Evolutionary conservation across 2,329 filamentous ascomycete species (phyloP).

Genomic region (Aureobasidium sp.): DNA sequence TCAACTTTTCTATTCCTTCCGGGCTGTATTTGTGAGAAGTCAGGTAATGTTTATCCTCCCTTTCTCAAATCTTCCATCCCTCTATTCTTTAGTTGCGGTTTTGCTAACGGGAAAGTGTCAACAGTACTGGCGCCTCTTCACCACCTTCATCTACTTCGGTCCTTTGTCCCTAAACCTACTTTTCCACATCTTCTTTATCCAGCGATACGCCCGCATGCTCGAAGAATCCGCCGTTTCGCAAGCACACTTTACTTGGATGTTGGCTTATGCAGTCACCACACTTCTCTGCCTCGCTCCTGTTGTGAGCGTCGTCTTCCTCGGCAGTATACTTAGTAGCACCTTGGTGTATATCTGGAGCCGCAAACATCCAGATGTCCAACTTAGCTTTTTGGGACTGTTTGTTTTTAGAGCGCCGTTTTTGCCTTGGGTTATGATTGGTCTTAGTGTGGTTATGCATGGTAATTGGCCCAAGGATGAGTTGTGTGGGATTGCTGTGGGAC

Average conservation of each 20-base stretch:
- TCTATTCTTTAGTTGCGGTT: not conserved
- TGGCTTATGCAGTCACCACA: slow-evolving; percentile 74
- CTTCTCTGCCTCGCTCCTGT: slow-evolving; percentile 78
- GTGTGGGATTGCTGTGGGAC: slow-evolving; percentile 87
- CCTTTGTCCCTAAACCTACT: slow-evolving; percentile 88
- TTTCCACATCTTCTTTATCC: slow-evolving; percentile 97
- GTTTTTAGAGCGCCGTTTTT: slow-evolving; percentile 92
- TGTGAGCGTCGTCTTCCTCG: slow-evolving; percentile 92
- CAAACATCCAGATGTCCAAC: slow-evolving; percentile 81
- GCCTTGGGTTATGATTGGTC: slow-evolving; percentile 90
- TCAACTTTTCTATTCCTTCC: slow-evolving; percentile 94
- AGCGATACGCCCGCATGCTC: slow-evolving; percentile 88
- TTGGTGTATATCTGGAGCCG: slow-evolving; percentile 98
- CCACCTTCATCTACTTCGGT: slow-evolving; percentile 96
- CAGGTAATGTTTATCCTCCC: slow-evolving; percentile 54
- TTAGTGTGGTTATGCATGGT: slow-evolving; percentile 86
- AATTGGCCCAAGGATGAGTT: slow-evolving; percentile 92
- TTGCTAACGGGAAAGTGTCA: not conserved
- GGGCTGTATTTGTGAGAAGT: slow-evolving; percentile 81
- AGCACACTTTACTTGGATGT: slow-evolving; percentile 90
- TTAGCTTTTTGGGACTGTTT: slow-evolving; percentile 73
- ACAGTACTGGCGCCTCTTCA: slow-evolving; percentile 93
- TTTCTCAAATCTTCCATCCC: not conserved
- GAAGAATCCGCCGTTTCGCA: slow-evolving; percentile 93
- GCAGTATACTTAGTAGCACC: slow-evolving; percentile 85